phyloP scores from a whole-genome alignment of 2,329 filamentous ascomycete genomes.

The Periconia macrospinosa region DNA sequence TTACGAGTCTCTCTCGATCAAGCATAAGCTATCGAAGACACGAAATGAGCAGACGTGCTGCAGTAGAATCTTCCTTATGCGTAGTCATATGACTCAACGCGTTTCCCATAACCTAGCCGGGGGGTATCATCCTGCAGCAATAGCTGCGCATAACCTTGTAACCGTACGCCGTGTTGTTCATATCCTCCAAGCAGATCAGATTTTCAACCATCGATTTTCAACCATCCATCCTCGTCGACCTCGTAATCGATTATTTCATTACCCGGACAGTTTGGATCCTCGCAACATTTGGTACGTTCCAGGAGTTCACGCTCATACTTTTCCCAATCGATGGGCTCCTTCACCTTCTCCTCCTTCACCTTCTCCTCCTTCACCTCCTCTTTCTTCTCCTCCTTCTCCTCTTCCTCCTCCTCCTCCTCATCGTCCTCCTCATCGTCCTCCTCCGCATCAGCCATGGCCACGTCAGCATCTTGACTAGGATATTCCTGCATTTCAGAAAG shows the following conservation, averaged over 20 bases:
- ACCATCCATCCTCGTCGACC: constrained; percentile 4
- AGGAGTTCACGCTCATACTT: constrained; percentile 60
- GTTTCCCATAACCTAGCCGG: too few species aligned
- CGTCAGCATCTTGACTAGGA: constrained; percentile 24
- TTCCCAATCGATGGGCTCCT: constrained; percentile 41
- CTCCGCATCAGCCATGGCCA: constrained; percentile 33
- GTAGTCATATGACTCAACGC: too few species aligned
- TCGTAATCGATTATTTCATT: constrained; percentile 3
- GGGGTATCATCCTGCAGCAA: neutral
- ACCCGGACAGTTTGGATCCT: constrained; percentile 25
- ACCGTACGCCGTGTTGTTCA: neutral
- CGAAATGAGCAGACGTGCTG: too few species aligned
- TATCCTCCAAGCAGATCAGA: neutral
- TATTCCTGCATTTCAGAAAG: constrained; percentile 6
- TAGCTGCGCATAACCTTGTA: neutral
- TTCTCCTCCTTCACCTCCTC: constrained; percentile 17
- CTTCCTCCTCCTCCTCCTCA: neutral
- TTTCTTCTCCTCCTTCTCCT: constrained; percentile 22
- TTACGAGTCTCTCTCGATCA: too few species aligned
- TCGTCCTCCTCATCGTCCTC: constrained; percentile 6
- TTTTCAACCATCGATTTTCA: constrained; percentile 6
- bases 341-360: constrained; percentile 27
- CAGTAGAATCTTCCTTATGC: too few species aligned
- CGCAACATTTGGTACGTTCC: constrained; percentile 53
- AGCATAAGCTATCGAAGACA: too few species aligned